Percentiles rank a stretch among this genome's conserved stretches.
Conservation (phyloP, 805 yeast genomes). For the Candida insectorum region DNA sequence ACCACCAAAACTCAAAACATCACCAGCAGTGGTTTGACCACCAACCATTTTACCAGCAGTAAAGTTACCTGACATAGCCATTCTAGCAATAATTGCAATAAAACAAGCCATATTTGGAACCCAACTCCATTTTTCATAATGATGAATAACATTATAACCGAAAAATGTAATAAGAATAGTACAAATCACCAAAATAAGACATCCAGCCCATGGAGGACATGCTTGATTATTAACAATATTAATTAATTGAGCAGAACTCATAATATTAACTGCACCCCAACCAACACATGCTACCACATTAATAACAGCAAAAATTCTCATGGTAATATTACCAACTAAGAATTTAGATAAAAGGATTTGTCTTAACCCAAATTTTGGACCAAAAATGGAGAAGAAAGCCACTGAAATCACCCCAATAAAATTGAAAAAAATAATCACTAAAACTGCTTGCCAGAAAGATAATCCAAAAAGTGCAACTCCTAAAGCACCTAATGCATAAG, state of each 20-base stretch:
- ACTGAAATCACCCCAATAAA: constrained; percentile 73
- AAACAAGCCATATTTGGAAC: constrained; percentile 73
- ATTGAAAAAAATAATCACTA: constrained; percentile 69
- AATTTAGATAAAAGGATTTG: constrained; percentile 82
- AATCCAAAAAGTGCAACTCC: constrained; percentile 60
- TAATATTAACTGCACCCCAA: constrained; percentile 92
- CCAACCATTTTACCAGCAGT: constrained; percentile 34
- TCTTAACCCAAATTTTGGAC: constrained; percentile 81
- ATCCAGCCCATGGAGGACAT: constrained; percentile 90
- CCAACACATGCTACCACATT: constrained; percentile 87
- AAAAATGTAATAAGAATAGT: constrained; percentile 76
- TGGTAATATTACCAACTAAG: constrained; percentile 70
- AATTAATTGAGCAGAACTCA: constrained; percentile 82
- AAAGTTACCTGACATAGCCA: constrained; percentile 66
- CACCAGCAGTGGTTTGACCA: constrained; percentile 72
- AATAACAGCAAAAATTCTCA: constrained; percentile 73
- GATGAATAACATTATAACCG: constrained; percentile 80
- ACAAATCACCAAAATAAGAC: constrained; percentile 63
- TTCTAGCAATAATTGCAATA: constrained; percentile 73
- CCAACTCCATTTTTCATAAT: constrained; percentile 85
- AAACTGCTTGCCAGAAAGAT: constrained; percentile 68
- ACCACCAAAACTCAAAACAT: constrained; percentile 78
- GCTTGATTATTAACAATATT: constrained; percentile 65
- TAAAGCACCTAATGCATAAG: constrained; percentile 70
- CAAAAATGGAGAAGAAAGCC: constrained; percentile 79